Evolutionary conservation across 192 early-diverging fungal species (phyloP), one percentile per base, ranked within the genome.

Genomic region (Coemansia sp.): DNA sequence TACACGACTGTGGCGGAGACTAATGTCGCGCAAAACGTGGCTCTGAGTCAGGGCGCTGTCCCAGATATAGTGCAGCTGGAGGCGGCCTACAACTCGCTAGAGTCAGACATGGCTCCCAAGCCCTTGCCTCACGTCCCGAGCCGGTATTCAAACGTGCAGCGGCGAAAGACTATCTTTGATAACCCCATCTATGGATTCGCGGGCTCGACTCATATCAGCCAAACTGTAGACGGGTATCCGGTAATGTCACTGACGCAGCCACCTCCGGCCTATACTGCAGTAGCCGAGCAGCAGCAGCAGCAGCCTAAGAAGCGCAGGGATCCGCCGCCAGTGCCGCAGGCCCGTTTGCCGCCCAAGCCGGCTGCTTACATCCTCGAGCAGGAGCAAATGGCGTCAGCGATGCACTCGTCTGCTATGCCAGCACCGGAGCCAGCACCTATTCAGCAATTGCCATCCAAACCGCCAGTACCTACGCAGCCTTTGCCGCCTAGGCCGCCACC

Each of bases 111-210:
- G 21, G 23, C 14, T 21, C 48, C 48, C 11, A 51, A 51, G 14
- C 48, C 48, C 10, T 28, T 51, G 48, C 48, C 48, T 2, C 48
- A 51, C 14, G 24, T 23, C n/a, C 21, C 59, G 13, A 46, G 48
- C 10, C 20, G 9, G 36, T 33, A 33, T 2, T 23, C 37, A 11
- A 59, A 48, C 16, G 42, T 28, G 39, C 62, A 65, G 60, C 56
- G 85, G 59, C 68, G 76, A 20, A 84, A 77, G 43, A 87, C 87
- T 0, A 81, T 87, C 34, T 84, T 88, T 42, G 87, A 88, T 50
- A 86, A 79, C 33, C 77, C 77, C 21, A 73, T 60, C 23, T 79
- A 79, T 18, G 77, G 77, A 34, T 79, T 79, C 23, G 67, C 77
- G 0, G 77, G 67, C 1, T 66, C 77, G 5, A 63, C 66, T n/a